Evolutionary conservation across 2,329 filamentous ascomycete species (phyloP).

Genomic region (Beauveria pseudobassiana): DNA sequence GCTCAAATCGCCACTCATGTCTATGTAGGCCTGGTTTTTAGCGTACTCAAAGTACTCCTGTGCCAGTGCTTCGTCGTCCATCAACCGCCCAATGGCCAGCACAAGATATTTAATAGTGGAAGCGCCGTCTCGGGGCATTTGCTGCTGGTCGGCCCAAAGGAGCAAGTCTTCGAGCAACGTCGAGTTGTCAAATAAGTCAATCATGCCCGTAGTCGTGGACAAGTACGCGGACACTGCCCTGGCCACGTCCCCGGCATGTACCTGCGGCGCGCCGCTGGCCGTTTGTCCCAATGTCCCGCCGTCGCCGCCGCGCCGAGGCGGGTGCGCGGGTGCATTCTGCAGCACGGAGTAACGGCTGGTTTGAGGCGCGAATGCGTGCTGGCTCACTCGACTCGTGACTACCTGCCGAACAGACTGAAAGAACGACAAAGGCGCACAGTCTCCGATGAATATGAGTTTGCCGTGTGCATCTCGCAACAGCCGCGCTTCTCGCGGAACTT

Average conservation of each 20-base stretch:
- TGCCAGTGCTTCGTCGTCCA: conserved; percentile 32
- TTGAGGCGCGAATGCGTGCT: conserved; percentile 43
- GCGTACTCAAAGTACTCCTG: conserved; percentile 43
- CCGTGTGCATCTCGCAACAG: conserved; percentile 45
- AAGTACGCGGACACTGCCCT: conserved; percentile 29
- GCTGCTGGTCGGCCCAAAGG: conserved; percentile 31
- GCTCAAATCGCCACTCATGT: conserved; percentile 38
- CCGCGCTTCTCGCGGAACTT: conserved; percentile 46
- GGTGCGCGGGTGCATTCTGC: conserved; percentile 32
- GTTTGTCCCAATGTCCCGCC: background rate
- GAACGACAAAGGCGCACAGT: conserved; percentile 48
- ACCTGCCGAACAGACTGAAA: conserved; percentile 48
- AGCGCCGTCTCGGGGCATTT: conserved; percentile 27
- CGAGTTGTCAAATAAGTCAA: conserved; percentile 40
- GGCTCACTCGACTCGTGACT: conserved; percentile 40
- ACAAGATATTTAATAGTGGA: conserved; percentile 42
- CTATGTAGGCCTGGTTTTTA: conserved; percentile 35
- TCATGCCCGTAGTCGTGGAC: conserved; percentile 35
- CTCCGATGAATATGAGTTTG: conserved; percentile 48
- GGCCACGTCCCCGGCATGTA: conserved; percentile 22
- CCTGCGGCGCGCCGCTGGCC: conserved; percentile 17
- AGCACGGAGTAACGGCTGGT: conserved; percentile 42
- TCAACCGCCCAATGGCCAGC: conserved; percentile 41
- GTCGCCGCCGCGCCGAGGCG: background rate
- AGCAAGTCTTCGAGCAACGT: conserved; percentile 33